phyloP scores from a whole-genome alignment of 352 stramenopile species.

The Peronospora farinosa region DNA sequence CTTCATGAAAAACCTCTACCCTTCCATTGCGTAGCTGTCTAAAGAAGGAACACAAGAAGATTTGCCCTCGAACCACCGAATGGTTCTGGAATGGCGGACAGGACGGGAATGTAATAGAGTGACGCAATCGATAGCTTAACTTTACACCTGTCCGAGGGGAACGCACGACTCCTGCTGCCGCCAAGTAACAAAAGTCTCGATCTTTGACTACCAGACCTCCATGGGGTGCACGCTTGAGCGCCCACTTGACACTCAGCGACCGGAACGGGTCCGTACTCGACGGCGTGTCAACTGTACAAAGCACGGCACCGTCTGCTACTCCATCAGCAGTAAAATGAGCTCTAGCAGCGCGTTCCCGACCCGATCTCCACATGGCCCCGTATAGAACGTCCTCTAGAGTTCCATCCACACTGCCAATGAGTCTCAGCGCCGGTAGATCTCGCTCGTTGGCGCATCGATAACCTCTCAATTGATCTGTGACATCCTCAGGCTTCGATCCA shows the following conservation, averaged over 20 bases:
- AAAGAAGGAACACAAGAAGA: conserved; percentile 67
- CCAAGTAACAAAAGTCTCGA: conserved; percentile 46
- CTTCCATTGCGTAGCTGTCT: conserved; percentile 43
- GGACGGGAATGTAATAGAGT: conserved; percentile 58
- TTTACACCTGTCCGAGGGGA: conserved; percentile 28
- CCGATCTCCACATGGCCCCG: conserved; percentile 36
- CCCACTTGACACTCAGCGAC: conserved; percentile 44
- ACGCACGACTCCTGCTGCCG: conserved; percentile 28
- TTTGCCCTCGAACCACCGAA: conserved; percentile 52
- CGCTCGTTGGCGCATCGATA: conserved; percentile 8
- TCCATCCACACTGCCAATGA: conserved; percentile 36
- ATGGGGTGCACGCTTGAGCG: conserved; percentile 33
- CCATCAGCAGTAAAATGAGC: conserved; percentile 36
- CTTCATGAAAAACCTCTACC: conserved; percentile 63
- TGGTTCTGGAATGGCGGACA: conserved; percentile 42
- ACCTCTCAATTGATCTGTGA: background rate
- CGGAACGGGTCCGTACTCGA: conserved; percentile 31
- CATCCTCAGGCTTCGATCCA: conserved; percentile 1
- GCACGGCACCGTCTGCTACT: conserved; percentile 37
- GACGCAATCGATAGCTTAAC: conserved; percentile 42
- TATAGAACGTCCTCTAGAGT: conserved; percentile 43
- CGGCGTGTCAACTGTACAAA: conserved; percentile 33
- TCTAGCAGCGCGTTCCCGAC: conserved; percentile 24
- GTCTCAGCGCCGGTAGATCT: conserved; percentile 29
- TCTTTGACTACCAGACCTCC: conserved; percentile 38